Conservation (phyloP, 2,329 filamentous ascomycete species). For the Nigrospora sphaerica region DNA sequence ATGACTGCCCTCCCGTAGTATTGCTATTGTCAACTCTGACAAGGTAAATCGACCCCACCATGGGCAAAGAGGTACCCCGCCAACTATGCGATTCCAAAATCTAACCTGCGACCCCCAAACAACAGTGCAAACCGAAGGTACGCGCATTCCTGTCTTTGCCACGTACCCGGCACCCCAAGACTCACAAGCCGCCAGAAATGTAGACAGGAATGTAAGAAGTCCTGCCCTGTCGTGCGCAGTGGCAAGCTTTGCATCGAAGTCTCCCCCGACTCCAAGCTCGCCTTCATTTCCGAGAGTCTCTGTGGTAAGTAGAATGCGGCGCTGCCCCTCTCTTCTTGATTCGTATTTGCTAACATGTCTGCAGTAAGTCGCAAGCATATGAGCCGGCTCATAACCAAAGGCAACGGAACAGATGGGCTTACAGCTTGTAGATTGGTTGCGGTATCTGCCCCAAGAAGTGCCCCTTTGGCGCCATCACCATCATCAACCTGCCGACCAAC, state of each 20-base stretch:
- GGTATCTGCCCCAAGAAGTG: slow-evolving; percentile 99
- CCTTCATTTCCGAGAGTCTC: slow-evolving; percentile 93
- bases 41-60: slow-evolving; percentile 56
- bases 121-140: slow-evolving; percentile 83
- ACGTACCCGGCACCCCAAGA: not conserved
- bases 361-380: not conserved
- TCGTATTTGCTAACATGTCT: not conserved
- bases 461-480: slow-evolving; percentile 96
- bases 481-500: slow-evolving; percentile 99
- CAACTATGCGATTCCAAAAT: slow-evolving; percentile 4
- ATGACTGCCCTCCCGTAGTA: slow-evolving; percentile 44
- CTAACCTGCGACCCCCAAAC: slow-evolving; percentile 6
- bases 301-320: slow-evolving; percentile 36
- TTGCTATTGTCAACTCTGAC: slow-evolving; percentile 98
- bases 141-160: slow-evolving; percentile 13
- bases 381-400: not conserved
- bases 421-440: slow-evolving; percentile 53
- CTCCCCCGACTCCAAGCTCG: slow-evolving; percentile 77
- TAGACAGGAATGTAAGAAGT: slow-evolving; percentile 98
- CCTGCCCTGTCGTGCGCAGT: slow-evolving; percentile 92
- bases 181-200: slow-evolving; percentile 65
- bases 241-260: slow-evolving; percentile 99
- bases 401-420: not conserved
- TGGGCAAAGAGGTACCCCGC: slow-evolving; percentile 27
- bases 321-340: not conserved